Evolutionary conservation across 352 stramenopile genomes (phyloP), one percentile per base, ranked within the genome.

Genomic region (Elongisporangium prolatum): DNA sequence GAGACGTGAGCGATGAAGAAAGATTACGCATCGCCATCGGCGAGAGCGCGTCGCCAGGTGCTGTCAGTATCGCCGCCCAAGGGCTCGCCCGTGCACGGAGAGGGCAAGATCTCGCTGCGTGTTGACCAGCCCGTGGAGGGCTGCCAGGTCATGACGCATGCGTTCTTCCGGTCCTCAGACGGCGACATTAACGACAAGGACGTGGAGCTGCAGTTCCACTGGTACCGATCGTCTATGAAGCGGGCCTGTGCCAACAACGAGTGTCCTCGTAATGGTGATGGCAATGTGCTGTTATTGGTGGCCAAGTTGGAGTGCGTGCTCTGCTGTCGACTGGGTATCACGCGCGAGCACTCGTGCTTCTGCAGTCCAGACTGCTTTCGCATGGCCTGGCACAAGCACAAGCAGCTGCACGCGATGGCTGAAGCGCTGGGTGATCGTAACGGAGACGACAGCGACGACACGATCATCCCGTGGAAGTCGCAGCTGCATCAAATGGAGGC

Each of bases 91-190:
- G 58, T 84, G 54, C 64, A 74, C 50, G 74, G 77, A n/a, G 79
- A 91, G 59, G 76, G 76, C 50, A 82, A 84, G 63, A 87, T 91
- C 59, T 91, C 81, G 21, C 65, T 91, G 52, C 78, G 81, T 21
- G 78, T 91, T 21, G 81, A 91, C 56, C 81, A 91, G 63, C 81
- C 81, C 3, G 77, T 91, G 28, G 78, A 86, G 54, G 71, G 74
- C 53, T 91, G 81, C 60, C 64, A 68, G 50, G 80, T 91, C 56
- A 84, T 81, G 73, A 86, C 79, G 60, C 81, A 91, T 61, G 77
- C 79, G n/a, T 91, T 91, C 61, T 91, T 88, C 54, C 80, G 80
- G 28, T 88, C 78, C 3, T 69, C 75, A 8, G 78, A 88, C 5
- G 75, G 78, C 22, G 79, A 88, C 61, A 88, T 86, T 44, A 77